Evolutionary conservation across 2,329 filamentous ascomycete species (phyloP), one percentile per base, ranked within the genome.

Genomic region (Colletotrichum godetiae): DNA sequence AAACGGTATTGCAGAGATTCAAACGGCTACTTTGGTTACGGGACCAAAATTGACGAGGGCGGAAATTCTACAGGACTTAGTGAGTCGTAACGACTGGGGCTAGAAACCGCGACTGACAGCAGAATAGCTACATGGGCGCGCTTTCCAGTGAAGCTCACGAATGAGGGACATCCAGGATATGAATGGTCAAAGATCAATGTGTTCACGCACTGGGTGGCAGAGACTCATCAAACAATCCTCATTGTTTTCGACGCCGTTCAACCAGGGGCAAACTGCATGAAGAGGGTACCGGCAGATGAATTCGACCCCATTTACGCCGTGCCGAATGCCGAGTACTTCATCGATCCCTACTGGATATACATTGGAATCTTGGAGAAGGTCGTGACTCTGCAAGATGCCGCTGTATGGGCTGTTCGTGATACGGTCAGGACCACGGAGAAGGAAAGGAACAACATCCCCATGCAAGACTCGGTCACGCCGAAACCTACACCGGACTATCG

Each of bases 11-110:
- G 77, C 55, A 75, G 75, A 15, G 79, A 79, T 46, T 79, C 82
- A 2, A 85, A 84, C n/a, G 84, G 83, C 0, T 83, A 84, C 37
- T 83, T 85, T 73, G 83, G 83, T 0, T 80, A 78, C 59, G 78
- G 80, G 22, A 76, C 71, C 11, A 75, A 60, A 5, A 55, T 74
- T 6, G 67, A 75, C 31, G 60, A 76, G 0, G 31, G 74, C 2
- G 76, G 72, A 7, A 42, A 63, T 31, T 22, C 53, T 3, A 37
- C 67, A 2, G 75, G 67, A 13, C 49, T 77, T 8, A 77, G 78
- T 80, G 63, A n/a, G 79, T 60, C n/a, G 4, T n/a, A 7, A 10
- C 11, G 10, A 13, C 6, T 35, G 11, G 15, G 5, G 13, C 4
- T 10, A 4, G 19, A 24, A 13, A 7, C 42, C 10, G 4, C 33